Evolutionary conservation across 805 yeast genomes (phyloP), one percentile per base, ranked within the genome.

Genomic region (Torulaspora microellipsoides): DNA sequence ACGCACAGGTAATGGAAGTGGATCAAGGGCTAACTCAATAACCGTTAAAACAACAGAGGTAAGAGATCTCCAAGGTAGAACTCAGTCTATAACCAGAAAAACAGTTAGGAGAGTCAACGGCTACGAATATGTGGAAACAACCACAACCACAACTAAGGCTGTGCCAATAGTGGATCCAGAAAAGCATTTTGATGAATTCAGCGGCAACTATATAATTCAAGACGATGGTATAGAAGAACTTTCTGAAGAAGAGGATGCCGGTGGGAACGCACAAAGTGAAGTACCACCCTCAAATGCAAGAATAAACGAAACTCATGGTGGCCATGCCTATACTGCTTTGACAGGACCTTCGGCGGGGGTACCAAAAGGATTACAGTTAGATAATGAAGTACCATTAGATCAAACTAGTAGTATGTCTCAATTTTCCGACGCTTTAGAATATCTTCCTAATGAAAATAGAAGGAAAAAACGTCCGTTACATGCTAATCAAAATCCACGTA

Each of bases 1-100:
- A 29, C 17, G 23, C 5, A 31, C 38, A 8, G 32, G 38, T 11
- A 32, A 36, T 29, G 31, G 30, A n/a, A 32, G 27, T 27, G 33
- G 31, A n/a, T 53, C 64, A n/a, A 52, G 64, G 41, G 47, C 60
- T 34, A 58, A 62, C 41, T 61, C 60, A 12, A 57, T 68, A 23
- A 68, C 76, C 7, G 70, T 75, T 9, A 72, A 71, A 46, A 76
- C 81, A 1, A 75, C 79, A 9, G 73, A 70, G 49, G 75, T 76
- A 23, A 66, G 66, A 43, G 81, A 76, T 44, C 60, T 67, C 5
- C 65, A 62, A 31, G 83, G 83, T 0, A 68, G 80, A 32, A 77
- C 83, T 0, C 70, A 65, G 43, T 76, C 81, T 2, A 75, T 78
- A 34, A 77, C 81, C 2, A 76, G 72, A 33, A 75, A 75, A 32